Conservation (phyloP, 2,329 filamentous ascomycete genomes). For the Diaporthe sp. region DNA sequence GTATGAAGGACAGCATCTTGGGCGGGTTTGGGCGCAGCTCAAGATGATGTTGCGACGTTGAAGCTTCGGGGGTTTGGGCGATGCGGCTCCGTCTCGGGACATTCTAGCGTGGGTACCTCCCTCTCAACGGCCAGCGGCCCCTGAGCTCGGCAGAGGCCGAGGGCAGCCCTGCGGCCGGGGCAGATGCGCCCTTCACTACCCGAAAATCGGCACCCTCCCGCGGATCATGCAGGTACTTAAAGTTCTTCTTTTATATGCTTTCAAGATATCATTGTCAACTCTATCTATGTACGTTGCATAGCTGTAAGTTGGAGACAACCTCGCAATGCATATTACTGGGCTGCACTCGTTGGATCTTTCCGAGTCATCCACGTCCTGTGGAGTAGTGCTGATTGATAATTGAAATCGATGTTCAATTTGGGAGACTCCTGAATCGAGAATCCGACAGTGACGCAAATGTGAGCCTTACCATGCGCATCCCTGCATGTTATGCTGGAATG, state of each 20-base stretch:
- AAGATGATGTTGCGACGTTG: slow-evolving; percentile 35
- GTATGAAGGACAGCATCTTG: slow-evolving; percentile 83
- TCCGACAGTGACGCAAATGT: not conserved
- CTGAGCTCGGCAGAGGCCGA: slow-evolving; percentile 29
- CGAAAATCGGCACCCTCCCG: not conserved
- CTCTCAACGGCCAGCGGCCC: slow-evolving; percentile 21
- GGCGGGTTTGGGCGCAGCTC: slow-evolving; percentile 25
- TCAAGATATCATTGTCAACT: not conserved
- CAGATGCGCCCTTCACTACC: not conserved
- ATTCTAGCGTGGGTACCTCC: slow-evolving; percentile 27
- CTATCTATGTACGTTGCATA: not conserved
- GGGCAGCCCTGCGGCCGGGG: not conserved
- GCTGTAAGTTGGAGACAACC: not conserved
- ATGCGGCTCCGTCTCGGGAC: slow-evolving; percentile 34
- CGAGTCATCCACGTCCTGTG: not conserved
- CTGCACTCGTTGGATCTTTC: not conserved
- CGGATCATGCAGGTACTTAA: not conserved
- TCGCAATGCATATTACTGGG: not conserved
- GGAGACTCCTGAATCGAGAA: slow-evolving; percentile 4
- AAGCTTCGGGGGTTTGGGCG: slow-evolving; percentile 17
- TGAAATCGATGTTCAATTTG: slow-evolving; percentile 1
- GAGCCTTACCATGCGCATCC: not conserved
- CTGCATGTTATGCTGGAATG: not conserved
- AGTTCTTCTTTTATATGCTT: not conserved
- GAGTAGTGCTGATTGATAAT: not conserved